Conservation (phyloP, 306 rosid genomes). For the Prunus armeniaca region DNA sequence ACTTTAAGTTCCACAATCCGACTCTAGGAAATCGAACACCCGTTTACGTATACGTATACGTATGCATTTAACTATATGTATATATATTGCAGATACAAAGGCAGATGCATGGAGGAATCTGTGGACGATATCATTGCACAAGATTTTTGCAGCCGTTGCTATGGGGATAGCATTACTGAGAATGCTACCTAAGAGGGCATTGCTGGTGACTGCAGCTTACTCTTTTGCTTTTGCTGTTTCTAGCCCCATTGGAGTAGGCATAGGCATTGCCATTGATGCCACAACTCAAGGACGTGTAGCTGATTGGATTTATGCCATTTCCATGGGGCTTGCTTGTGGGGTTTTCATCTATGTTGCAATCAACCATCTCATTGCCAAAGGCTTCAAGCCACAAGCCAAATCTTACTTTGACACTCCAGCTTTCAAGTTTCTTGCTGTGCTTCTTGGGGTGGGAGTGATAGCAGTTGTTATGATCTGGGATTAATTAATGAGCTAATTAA, state of each 20-base stretch:
- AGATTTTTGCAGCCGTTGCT: conserved; percentile 73
- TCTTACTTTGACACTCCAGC: conserved; percentile 45
- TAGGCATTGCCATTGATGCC: conserved; percentile 75
- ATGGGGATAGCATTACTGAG: conserved; percentile 80
- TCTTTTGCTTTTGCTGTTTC: conserved; percentile 69
- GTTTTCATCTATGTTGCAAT: conserved; percentile 73
- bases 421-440: conserved; percentile 65
- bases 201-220: conserved; percentile 41
- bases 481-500: conserved; percentile 12
- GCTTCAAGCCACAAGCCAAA: conserved; percentile 42
- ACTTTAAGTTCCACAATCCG: background rate
- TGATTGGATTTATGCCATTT: conserved; percentile 69
- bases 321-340: conserved; percentile 80
- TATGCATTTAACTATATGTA: background rate
- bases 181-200: conserved; percentile 68
- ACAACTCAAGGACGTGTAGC: conserved; percentile 60
- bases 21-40: background rate
- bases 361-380: conserved; percentile 73
- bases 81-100: conserved; percentile 34
- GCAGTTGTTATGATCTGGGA: conserved; percentile 86
- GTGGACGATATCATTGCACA: conserved; percentile 83
- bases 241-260: conserved; percentile 73
- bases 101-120: conserved; percentile 77
- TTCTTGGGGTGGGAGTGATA: conserved; percentile 61
- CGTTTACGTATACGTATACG: too few relatives aligned